Conservation (phyloP, 2,329 filamentous ascomycete genomes). For the Stylonectria norvegica region DNA sequence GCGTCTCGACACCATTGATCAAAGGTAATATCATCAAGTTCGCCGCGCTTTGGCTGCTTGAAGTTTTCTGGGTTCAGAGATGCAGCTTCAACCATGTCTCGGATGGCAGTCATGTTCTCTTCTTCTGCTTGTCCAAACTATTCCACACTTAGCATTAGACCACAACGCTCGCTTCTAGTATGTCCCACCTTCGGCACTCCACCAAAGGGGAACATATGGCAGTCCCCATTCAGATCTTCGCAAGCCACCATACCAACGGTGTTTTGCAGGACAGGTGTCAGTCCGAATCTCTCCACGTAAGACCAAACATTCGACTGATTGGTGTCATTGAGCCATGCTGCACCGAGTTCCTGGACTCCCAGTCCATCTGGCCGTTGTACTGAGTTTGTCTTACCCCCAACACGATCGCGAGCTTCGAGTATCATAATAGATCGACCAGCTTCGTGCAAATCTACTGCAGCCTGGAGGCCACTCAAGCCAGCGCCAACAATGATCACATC, state of each 20-base stretch:
- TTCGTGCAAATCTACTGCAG: conserved; percentile 5
- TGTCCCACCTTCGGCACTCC: conserved; percentile 2
- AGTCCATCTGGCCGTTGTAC: conserved; percentile 2
- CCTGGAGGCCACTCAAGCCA: conserved; percentile 8
- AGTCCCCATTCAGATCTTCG: conserved; percentile 5
- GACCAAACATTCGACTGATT: conserved; percentile 9
- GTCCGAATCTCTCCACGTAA: conserved; percentile 4
- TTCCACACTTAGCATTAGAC: neutral
- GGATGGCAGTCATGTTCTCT: conserved; percentile 1
- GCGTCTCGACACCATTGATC: conserved; percentile 3
- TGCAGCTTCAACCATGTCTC: neutral
- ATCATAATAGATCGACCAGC: conserved; percentile 3
- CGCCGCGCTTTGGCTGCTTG: neutral
- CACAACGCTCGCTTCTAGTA: too few relatives aligned
- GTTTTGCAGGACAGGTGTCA: conserved; percentile 4
- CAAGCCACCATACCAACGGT: conserved; percentile 2
- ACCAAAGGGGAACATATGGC: conserved; percentile 6
- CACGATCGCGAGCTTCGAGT: conserved; percentile 6
- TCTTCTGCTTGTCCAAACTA: conserved; percentile 1
- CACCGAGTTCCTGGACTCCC: conserved; percentile 3
- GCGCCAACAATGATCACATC: neutral
- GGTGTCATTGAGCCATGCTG: conserved; percentile 8
- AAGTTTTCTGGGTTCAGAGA: neutral
- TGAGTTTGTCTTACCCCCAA: conserved; percentile 7
- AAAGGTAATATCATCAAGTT: conserved; percentile 3